Conservation (phyloP, 805 yeast genomes). For the Pichia thaimueangensis region DNA sequence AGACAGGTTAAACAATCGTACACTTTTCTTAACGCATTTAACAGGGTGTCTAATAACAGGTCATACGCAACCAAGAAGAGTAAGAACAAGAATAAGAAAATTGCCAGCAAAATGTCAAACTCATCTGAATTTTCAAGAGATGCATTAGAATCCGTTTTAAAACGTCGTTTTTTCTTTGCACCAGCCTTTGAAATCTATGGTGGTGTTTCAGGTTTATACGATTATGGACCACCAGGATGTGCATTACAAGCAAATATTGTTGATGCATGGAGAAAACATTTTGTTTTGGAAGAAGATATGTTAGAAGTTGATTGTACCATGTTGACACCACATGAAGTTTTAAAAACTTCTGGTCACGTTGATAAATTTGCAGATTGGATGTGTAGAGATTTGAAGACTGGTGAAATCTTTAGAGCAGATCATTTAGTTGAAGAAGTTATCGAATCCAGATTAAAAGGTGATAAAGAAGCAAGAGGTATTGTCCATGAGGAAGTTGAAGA, state of each 20-base stretch:
- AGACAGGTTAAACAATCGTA: no score
- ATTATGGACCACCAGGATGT: conserved; percentile 99
- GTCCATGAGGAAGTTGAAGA: conserved; percentile 59
- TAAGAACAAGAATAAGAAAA: not conserved
- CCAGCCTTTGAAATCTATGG: conserved; percentile 98
- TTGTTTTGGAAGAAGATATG: conserved; percentile 96
- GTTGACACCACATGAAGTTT: conserved; percentile 95
- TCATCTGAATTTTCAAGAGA: conserved; percentile 66
- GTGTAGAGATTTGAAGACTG: conserved; percentile 93
- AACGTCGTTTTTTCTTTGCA: conserved; percentile 94
- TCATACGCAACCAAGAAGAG: no score
- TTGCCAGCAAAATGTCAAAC: conserved; percentile 18
- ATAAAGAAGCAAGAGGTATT: conserved; percentile 92
- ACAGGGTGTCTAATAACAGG: no score
- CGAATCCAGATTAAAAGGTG: conserved; percentile 94
- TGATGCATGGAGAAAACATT: conserved; percentile 97
- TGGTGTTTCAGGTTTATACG: conserved; percentile 96
- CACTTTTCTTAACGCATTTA: no score
- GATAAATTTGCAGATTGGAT: conserved; percentile 99
- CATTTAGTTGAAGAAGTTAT: conserved; percentile 96
- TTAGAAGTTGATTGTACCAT: conserved; percentile 96
- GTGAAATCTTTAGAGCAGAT: conserved; percentile 98
- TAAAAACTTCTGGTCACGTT: conserved; percentile 98
- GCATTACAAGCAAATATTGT: conserved; percentile 93
- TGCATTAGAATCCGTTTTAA: conserved; percentile 78